Evolutionary conservation across 805 yeast species (phyloP).

Genomic region (Metschnikowia cubensis): DNA sequence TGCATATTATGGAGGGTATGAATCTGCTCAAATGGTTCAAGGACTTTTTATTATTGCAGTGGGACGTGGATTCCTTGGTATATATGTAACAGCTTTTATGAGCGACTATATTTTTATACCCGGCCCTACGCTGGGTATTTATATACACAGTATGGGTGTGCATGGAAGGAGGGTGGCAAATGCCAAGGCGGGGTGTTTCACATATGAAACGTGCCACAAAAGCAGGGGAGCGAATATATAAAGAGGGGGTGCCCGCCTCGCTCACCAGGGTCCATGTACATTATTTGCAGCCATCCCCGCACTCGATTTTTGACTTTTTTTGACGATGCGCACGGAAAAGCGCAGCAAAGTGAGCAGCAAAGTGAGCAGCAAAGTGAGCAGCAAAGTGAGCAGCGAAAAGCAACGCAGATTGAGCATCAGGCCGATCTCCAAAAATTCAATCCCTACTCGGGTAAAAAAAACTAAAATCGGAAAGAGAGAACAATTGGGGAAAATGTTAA

Average conservation of each 20-base stretch:
- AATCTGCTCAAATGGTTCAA: slow-evolving; percentile 26
- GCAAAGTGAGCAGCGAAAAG: not conserved
- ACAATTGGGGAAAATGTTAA: not conserved
- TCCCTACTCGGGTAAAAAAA: too few species aligned
- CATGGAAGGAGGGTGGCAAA: not conserved
- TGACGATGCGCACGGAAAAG: not conserved
- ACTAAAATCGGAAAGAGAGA: too few species aligned
- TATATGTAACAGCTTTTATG: too few species aligned
- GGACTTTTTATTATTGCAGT: too few species aligned
- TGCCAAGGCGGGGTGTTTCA: not conserved
- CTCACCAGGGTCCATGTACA: not conserved
- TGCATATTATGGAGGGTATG: slow-evolving; percentile 31
- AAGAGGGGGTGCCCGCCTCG: not conserved
- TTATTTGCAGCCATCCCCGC: slow-evolving; percentile 1
- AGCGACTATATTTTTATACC: too few species aligned
- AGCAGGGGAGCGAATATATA: not conserved
- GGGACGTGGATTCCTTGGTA: too few species aligned
- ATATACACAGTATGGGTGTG: not conserved
- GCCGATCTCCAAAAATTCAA: not conserved
- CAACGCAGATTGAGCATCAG: not conserved
- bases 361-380: not conserved
- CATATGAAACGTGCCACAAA: not conserved
- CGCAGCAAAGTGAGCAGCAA: not conserved
- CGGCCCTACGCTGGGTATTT: not conserved
- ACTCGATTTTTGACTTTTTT: not conserved